phyloP scores from a whole-genome alignment of 1,284 basidiomycete genomes.

The Papiliotrema nemorosa region DNA sequence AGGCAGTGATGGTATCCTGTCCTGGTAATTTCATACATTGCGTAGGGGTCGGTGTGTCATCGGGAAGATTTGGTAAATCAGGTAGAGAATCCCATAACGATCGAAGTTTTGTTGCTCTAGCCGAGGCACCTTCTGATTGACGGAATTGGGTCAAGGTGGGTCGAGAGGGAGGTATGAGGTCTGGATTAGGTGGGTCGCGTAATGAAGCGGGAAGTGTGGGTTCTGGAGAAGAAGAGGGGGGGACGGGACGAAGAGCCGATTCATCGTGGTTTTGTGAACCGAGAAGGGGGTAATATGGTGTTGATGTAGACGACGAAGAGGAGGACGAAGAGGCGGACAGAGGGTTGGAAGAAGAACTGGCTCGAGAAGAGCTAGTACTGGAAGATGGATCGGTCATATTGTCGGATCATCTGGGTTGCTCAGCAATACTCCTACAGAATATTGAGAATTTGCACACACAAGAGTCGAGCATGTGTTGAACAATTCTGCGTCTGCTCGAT shows the following conservation, averaged over 20 bases:
- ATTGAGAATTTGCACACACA: too few relatives aligned
- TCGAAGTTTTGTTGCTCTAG: constrained; percentile 42
- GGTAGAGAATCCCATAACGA: constrained; percentile 46
- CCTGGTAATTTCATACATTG: constrained; percentile 45
- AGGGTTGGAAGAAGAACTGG: constrained; percentile 7
- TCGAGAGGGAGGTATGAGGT: constrained; percentile 23
- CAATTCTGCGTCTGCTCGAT: too few relatives aligned
- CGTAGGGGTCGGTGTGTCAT: constrained; percentile 30
- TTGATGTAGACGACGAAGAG: constrained; percentile 6
- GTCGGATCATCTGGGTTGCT: not conserved
- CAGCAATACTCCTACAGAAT: too few relatives aligned
- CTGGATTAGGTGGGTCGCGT: constrained; percentile 32
- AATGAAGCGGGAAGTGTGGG: constrained; percentile 16
- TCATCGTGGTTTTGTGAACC: constrained; percentile 4
- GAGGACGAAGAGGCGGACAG: constrained; percentile 11
- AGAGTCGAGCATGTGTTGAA: too few relatives aligned
- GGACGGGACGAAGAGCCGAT: not conserved
- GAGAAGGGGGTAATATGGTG: constrained; percentile 9
- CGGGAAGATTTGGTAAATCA: constrained; percentile 13
- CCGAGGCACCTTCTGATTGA: constrained; percentile 35
- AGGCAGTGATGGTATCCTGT: constrained; percentile 46
- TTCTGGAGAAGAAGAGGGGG: constrained; percentile 5
- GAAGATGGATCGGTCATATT: constrained; percentile 7
- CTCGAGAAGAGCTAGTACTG: constrained; percentile 5
- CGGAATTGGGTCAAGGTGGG: constrained; percentile 45